phyloP scores from a whole-genome alignment of 2,329 filamentous ascomycete genomes.

The Aspergillus quadricinctus region DNA sequence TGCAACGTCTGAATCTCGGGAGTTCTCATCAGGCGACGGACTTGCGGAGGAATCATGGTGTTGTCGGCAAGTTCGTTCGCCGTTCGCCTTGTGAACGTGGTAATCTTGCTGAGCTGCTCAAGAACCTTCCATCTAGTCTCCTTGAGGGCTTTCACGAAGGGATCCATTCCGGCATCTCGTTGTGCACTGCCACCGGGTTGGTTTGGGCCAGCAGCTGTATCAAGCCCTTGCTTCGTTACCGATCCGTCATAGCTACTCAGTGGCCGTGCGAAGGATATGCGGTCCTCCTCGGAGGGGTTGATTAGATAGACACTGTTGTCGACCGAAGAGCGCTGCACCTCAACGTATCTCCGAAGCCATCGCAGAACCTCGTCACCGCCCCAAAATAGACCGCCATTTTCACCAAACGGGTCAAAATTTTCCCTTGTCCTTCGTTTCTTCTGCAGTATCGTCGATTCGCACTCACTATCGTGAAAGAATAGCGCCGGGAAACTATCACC shows the following conservation, averaged over 20 bases:
- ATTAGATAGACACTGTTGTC: slow-evolving; percentile 90
- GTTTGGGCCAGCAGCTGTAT: slow-evolving; percentile 29
- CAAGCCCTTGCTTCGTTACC: slow-evolving; percentile 30
- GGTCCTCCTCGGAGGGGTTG: slow-evolving; percentile 81
- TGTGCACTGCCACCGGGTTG: slow-evolving; percentile 27
- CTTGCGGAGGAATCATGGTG: slow-evolving; percentile 82
- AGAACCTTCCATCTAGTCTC: slow-evolving; percentile 94
- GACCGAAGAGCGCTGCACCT: slow-evolving; percentile 74
- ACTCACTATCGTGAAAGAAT: slow-evolving; percentile 97
- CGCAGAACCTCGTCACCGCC: slow-evolving; percentile 91
- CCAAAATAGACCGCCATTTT: slow-evolving; percentile 82
- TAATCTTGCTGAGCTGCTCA: slow-evolving; percentile 96
- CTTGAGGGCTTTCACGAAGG: slow-evolving; percentile 87
- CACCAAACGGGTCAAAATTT: slow-evolving; percentile 85
- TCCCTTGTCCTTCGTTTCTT: slow-evolving; percentile 81
- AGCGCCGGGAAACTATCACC: slow-evolving; percentile 93
- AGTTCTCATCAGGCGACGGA: slow-evolving; percentile 77
- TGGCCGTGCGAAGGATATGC: slow-evolving; percentile 65
- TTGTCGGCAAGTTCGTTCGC: slow-evolving; percentile 91
- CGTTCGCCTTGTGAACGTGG: slow-evolving; percentile 87
- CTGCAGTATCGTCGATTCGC: slow-evolving; percentile 89
- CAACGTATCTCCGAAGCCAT: slow-evolving; percentile 82
- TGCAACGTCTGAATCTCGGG: slow-evolving; percentile 93
- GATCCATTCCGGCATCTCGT: slow-evolving; percentile 77
- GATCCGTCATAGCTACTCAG: slow-evolving; percentile 39